A percentile compares a stretch with the other conserved stretches of the same genome.
These are phyloP conservation scores for Cryptococcus maquisensis DNA, from an alignment of 1,284 basidiomycete genomes.

Conservation along the genomic window DNA sequence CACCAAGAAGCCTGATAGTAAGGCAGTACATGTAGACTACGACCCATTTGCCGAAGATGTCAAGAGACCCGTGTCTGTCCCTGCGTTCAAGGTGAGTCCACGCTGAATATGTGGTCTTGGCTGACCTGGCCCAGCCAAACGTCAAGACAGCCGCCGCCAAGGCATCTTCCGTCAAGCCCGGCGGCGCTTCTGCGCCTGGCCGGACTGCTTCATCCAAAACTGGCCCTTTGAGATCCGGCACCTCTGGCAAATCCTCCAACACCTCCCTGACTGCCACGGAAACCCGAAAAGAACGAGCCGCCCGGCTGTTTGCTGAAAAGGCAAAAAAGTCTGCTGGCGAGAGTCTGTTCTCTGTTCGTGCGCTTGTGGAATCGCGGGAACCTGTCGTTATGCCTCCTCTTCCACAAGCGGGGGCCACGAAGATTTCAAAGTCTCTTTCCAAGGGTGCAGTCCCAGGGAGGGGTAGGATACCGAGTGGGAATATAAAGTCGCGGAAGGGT, in stretches of 20 bases:
- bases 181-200: neutral
- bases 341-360: constrained; percentile 31
- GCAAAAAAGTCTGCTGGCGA: constrained; percentile 21
- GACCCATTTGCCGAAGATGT: constrained; percentile 45
- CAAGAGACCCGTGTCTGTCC: constrained; percentile 2
- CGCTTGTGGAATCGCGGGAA: constrained; percentile 29
- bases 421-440: neutral
- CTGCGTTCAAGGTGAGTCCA: constrained; percentile 10
- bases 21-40: constrained; percentile 17
- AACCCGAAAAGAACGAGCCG: constrained; percentile 34
- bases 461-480: neutral
- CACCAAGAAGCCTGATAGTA: constrained; percentile 8
- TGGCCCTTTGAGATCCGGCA: neutral
- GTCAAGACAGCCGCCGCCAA: neutral
- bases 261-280: constrained; percentile 15
- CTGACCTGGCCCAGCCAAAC: neutral
- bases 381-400: neutral
- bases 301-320: constrained; percentile 20
- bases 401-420: neutral
- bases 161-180: neutral
- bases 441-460: neutral
- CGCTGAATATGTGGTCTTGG: neutral
- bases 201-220: neutral
- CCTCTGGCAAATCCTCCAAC: constrained; percentile 16
- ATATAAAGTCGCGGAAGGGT: neutral